Evolutionary conservation across 306 rosid species (phyloP).

Genomic region (barrel medic (Medicago truncatula)): MtrunA17r5.0-ANR NC_053044.1:42234501-42235000

Average conservation of each 20-base stretch:
- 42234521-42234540: conserved; percentile 75
- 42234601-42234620: neutral
- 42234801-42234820: conserved; percentile 16
- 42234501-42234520: conserved; percentile 94
- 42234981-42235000: neutral
- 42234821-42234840: neutral
- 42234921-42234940: conserved; percentile 9
- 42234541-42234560: too few relatives aligned
- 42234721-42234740: conserved; percentile 84
- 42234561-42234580: too few relatives aligned
- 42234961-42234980: conserved; percentile 3
- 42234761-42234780: conserved; percentile 74
- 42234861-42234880: conserved; percentile 2
- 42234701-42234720: conserved; percentile 62
- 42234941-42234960: neutral
- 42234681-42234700: conserved; percentile 94
- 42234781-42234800: conserved; percentile 16
- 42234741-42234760: conserved; percentile 95
- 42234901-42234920: neutral
- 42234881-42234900: neutral
- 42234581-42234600: too few relatives aligned
- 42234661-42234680: conserved; percentile 42
- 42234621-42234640: neutral
- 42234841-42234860: conserved; percentile 2
- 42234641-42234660: neutral